Evolutionary conservation across 2,329 filamentous ascomycete genomes (phyloP).

Genomic region (Pseudogymnoascus sp.): DNA sequence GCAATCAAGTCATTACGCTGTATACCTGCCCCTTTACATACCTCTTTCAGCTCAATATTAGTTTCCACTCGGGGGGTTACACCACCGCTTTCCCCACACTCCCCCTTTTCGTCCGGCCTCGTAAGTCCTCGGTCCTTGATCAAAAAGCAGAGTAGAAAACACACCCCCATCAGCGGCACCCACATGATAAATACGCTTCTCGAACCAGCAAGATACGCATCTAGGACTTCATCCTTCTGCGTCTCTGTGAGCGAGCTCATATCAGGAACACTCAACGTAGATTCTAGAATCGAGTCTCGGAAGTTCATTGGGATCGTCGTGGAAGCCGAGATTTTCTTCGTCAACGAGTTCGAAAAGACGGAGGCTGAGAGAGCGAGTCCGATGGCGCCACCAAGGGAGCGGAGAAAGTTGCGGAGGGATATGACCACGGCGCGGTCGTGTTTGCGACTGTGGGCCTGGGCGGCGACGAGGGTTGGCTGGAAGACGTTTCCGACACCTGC

Average conservation of each 20-base stretch:
- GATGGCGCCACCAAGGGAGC: slow-evolving; percentile 48
- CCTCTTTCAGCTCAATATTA: not conserved
- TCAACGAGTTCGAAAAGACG: slow-evolving; percentile 34
- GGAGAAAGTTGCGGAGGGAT: slow-evolving; percentile 53
- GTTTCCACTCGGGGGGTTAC: not conserved
- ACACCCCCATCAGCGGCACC: slow-evolving; percentile 43
- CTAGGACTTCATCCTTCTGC: slow-evolving; percentile 33
- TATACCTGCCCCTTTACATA: not conserved
- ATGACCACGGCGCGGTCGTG: slow-evolving; percentile 53
- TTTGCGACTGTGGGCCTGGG: slow-evolving; percentile 49
- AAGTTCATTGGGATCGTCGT: slow-evolving; percentile 18
- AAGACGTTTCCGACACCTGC: slow-evolving; percentile 44
- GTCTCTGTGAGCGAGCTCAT: slow-evolving; percentile 14
- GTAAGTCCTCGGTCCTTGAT: slow-evolving; percentile 43
- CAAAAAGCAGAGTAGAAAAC: slow-evolving; percentile 41
- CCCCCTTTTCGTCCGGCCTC: slow-evolving; percentile 22
- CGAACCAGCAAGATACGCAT: slow-evolving; percentile 45
- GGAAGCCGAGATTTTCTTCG: slow-evolving; percentile 14
- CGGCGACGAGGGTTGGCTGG: slow-evolving; percentile 44
- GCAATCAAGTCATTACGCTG: not conserved
- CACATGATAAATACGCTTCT: slow-evolving; percentile 48
- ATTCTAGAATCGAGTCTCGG: slow-evolving; percentile 18
- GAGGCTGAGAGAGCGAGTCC: slow-evolving; percentile 50
- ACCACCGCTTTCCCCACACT: not conserved
- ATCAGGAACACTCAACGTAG: slow-evolving; percentile 24